phyloP scores from a whole-genome alignment of 768 basidiomycete genomes.

The Ephemerocybe angulata region DNA sequence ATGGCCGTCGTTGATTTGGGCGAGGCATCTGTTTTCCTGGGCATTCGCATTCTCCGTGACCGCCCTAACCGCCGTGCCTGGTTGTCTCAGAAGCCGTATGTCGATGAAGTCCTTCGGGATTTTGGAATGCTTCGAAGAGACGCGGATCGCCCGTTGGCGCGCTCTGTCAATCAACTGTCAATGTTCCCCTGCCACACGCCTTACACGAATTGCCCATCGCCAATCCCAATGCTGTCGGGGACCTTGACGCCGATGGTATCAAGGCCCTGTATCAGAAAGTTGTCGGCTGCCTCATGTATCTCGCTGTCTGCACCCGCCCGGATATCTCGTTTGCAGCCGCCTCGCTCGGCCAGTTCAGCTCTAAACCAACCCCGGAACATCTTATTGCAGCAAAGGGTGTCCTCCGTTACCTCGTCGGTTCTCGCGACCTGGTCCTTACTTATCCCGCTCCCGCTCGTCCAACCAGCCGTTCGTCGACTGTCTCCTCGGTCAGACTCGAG shows the following conservation, averaged over 20 bases:
- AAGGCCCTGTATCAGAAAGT: conserved; percentile 17
- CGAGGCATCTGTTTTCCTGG: conserved; percentile 5
- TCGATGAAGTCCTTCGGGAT: conserved; percentile 11
- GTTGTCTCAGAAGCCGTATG: conserved; percentile 6
- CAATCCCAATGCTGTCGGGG: conserved; percentile 5
- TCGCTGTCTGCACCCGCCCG: conserved; percentile 29
- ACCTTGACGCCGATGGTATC: conserved; percentile 13
- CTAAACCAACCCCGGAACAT: conserved; percentile 16
- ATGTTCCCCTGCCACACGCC: conserved; percentile 4
- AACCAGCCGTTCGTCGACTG: neutral
- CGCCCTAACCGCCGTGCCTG: conserved; percentile 1
- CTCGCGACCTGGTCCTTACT: conserved; percentile 11
- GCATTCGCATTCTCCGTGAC: conserved; percentile 11
- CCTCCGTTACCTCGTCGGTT: conserved; percentile 30
- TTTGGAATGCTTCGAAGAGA: conserved; percentile 12
- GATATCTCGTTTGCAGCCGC: conserved; percentile 32
- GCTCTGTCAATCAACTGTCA: no score
- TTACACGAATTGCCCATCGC: neutral
- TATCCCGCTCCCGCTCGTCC: neutral
- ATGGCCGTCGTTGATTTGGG: conserved; percentile 16
- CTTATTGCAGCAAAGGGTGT: conserved; percentile 28
- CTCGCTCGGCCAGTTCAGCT: conserved; percentile 25
- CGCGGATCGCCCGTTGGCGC: no score
- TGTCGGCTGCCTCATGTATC: conserved; percentile 25
- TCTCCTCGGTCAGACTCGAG: neutral